Base-by-base conservation (phyloP, 1,139 yeast species). In the Hansenula sp. region DNA sequence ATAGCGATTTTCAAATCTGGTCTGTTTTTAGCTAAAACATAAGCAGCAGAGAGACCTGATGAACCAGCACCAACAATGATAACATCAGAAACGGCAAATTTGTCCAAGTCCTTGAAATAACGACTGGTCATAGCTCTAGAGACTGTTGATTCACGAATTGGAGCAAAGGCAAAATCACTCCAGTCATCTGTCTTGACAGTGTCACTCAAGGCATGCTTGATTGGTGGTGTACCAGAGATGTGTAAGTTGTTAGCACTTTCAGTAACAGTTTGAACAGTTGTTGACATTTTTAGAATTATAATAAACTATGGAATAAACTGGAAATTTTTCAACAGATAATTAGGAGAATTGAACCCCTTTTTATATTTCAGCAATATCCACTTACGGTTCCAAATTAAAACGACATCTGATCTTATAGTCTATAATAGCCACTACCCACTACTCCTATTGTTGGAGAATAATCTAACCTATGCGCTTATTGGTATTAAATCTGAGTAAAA, bases 41-140 rank as follows among this genome's bases (percentile, higher is more conserved):
- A 83, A 21, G 90, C 92, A 28, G 89, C 85, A 38, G 85, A 75
- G 46, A 83, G 69, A 36, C 92, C 92, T 32, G 88, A 81, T 19
- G 87, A 80, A 29, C 92, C 92, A 32, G 89, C 90, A 42, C 92
- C 92, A 48, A 83, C 73, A 55, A 83, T 78, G 32, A 83, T 86
- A 37, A 83, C 75, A 47, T 83, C 92, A 18, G 84, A 75, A 54
- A 83, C 90, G 27, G 89, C 81, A 58, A 75, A 82, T 59, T 77
- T 81, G 65, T 83, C 87, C 55, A 83, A 65, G 56, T 83, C 92
- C 36, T 75, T 74, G 60, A 82, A 83, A 66, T 83, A 84, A 48
- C 92, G 76, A 51, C 68, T 71, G 38, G 90, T 82, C 92, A 84
- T 83, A 29, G 92, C 92, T 46, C 92, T 73, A n/a, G 90, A 81